phyloP scores from a whole-genome alignment of 2,329 filamentous ascomycete species.

The Incumbomyces lentus region DNA sequence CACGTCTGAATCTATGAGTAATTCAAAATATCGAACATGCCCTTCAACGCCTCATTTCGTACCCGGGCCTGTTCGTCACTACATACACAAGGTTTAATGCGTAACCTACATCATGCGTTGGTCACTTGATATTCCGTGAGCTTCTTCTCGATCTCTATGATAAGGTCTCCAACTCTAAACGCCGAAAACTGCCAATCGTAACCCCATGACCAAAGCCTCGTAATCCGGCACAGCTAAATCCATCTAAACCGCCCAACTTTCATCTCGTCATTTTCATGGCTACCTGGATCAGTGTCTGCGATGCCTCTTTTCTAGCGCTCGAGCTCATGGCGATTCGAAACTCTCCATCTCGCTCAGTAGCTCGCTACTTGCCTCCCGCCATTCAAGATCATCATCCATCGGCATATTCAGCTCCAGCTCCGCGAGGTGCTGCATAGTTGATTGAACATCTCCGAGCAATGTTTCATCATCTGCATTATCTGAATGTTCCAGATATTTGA shows the following conservation, averaged over 20 bases:
- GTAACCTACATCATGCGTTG: not conserved
- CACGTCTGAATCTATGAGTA: not conserved
- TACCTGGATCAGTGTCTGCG: not conserved
- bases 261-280: not conserved
- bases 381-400: not conserved
- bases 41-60: no score
- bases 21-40: not conserved
- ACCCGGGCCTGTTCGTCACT: no score
- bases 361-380: not conserved
- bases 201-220: not conserved
- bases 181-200: not conserved
- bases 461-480: slow-evolving; percentile 12
- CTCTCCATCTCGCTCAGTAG: slow-evolving; percentile 2
- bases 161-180: not conserved
- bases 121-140: not conserved
- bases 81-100: no score
- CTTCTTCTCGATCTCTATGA: not conserved
- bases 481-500: slow-evolving; percentile 13
- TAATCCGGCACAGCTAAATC: no score
- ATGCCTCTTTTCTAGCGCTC: not conserved
- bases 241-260: no score
- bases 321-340: slow-evolving; percentile 5
- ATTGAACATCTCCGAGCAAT: not conserved
- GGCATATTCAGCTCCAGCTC: not conserved
- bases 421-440: not conserved